Base-by-base conservation (phyloP, 495 filamentous ascomycete species). In the Astrocystis sublimbata region DNA sequence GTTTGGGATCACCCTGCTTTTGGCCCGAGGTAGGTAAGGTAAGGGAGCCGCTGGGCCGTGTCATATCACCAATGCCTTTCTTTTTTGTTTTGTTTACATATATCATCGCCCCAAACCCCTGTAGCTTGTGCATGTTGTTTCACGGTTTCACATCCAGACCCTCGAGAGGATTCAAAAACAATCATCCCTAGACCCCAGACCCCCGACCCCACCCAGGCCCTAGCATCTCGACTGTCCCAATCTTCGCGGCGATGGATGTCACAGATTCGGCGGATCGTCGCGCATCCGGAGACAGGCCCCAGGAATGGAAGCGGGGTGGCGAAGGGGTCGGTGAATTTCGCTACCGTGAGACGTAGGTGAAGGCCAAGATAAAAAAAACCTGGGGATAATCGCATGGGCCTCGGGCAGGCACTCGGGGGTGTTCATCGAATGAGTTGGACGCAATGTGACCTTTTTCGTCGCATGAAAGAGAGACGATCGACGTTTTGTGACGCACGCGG, bases 261-360 rank as follows among this genome's bases (percentile, higher is more conserved):
- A 19, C 46, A 40, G 46, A 43, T 52, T 24, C 33, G 36, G 47
- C 42, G 58, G 46, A 51, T 47, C 58, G 35, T 41, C 40, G 54
- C 54, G n/a, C 54, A 57, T 45, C 54, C 54, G 54, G 54, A 57
- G 33, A 57, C 54, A 45, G 38, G 24, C 15, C n/a, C 40, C 54
- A 57, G 28, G 40, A 57, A 57, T 57, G 23, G 54, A 43, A 45
- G 26, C 54, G 54, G 40, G 17, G 54, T 35, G 54, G 54, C 10
- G 15, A 33, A 31, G 26, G n/a, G n/a, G 26, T 23, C 54, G 43
- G 51, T n/a, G n/a, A n/a, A n/a, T n/a, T n/a, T 54, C 33, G 33
- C 40, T n/a, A 24, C n/a, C 5, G 40, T 57, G 54, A 57, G 38
- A 57, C 54, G 21, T 28, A 40, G n/a, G n/a, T n/a, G n/a, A n/a